Evolutionary conservation across 176 grass and related monocot species (phyloP).

Genomic region (Cocos nucifera): DNA sequence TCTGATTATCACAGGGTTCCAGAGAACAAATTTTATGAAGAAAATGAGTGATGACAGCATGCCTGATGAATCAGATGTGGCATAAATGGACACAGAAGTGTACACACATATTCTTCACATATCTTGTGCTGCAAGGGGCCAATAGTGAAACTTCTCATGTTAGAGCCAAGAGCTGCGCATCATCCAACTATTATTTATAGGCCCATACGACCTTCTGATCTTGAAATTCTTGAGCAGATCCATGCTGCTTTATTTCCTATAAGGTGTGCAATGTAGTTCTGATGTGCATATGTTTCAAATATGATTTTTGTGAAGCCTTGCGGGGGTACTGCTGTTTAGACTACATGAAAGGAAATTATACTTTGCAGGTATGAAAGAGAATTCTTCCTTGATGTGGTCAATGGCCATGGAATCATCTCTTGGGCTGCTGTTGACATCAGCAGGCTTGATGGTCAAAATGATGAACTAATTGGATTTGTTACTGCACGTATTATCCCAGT

Average conservation of each 20-base stretch:
- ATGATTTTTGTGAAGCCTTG: too few relatives aligned
- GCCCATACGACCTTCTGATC: constrained; percentile 79
- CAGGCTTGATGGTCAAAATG: constrained; percentile 47
- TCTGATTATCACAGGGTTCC: too few relatives aligned
- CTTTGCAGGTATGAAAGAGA: constrained; percentile 78
- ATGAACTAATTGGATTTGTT: constrained; percentile 86
- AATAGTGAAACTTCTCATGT: constrained; percentile 74
- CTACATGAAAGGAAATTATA: too few relatives aligned
- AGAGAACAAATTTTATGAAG: too few relatives aligned
- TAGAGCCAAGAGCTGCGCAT: constrained; percentile 61
- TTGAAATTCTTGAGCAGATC: constrained; percentile 81
- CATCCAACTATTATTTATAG: constrained; percentile 73
- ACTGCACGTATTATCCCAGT: constrained; percentile 68
- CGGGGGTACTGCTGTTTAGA: too few relatives aligned
- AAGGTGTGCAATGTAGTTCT: constrained; percentile 32
- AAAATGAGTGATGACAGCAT: neutral
- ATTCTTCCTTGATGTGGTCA: constrained; percentile 94
- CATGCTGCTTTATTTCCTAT: constrained; percentile 87
- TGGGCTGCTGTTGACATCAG: constrained; percentile 93
- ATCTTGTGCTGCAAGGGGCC: constrained; percentile 1
- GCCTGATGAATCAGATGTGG: constrained; percentile 8
- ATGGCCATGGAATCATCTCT: constrained; percentile 70
- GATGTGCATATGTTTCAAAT: too few relatives aligned
- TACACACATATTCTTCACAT: neutral
- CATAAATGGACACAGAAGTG: constrained; percentile 5